Conservation (phyloP, 129 eudicot genomes). For the Flaveria robusta region DNA sequence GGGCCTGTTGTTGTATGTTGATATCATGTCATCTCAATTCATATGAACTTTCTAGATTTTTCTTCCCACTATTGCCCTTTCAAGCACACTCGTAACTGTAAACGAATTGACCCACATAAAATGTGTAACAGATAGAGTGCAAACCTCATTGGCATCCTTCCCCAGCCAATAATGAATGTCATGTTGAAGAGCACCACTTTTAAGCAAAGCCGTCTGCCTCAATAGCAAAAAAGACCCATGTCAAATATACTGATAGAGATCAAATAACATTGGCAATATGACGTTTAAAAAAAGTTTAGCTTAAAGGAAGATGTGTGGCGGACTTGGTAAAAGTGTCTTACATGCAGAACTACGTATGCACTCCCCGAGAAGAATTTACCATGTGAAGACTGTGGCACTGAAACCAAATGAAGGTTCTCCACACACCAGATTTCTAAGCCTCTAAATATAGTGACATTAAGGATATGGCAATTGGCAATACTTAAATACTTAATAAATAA, state of each 20-base stretch:
- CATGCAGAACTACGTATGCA: slow-evolving; percentile 62
- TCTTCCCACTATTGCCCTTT: background rate
- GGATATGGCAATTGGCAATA: slow-evolving; percentile 23
- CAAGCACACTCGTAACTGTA: background rate
- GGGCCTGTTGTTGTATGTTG: background rate
- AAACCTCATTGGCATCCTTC: slow-evolving; percentile 64
- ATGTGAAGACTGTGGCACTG: slow-evolving; percentile 61
- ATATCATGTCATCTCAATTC: background rate
- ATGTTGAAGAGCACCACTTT: slow-evolving; percentile 54
- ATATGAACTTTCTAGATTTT: slow-evolving; percentile 5
- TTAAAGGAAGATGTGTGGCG: background rate
- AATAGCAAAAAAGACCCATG: slow-evolving; percentile 16
- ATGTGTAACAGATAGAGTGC: slow-evolving; percentile 9
- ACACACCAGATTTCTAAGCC: slow-evolving; percentile 72
- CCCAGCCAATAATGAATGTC: slow-evolving; percentile 86
- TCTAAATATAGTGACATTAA: slow-evolving; percentile 41
- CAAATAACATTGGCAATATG: background rate
- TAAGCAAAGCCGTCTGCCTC: slow-evolving; percentile 60
- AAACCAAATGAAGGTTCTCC: slow-evolving; percentile 57
- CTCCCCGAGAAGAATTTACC: slow-evolving; percentile 70
- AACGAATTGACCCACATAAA: slow-evolving; percentile 17
- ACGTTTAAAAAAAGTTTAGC: background rate
- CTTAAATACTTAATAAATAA: slow-evolving; percentile 7
- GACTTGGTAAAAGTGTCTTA: slow-evolving; percentile 32
- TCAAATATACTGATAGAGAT: slow-evolving; percentile 25